Percentiles rank a stretch among this genome's conserved stretches.
These are phyloP conservation scores for Aspergillus transmontanensis DNA, from an alignment of 2,329 filamentous ascomycete genomes.

Conservation along the genomic window DNA sequence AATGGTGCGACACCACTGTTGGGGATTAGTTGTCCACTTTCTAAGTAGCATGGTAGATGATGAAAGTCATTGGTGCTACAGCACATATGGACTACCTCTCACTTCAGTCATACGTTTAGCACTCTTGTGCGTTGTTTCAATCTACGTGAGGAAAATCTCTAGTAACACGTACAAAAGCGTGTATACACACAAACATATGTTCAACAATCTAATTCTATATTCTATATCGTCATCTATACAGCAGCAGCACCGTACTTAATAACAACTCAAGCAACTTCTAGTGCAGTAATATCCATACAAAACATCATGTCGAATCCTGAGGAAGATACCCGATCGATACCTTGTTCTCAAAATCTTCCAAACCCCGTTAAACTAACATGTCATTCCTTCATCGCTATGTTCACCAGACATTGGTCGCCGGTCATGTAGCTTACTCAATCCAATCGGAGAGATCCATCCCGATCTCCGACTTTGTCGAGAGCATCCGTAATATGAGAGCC, in stretches of 20 bases:
- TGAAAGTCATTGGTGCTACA: neutral
- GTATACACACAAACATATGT: neutral
- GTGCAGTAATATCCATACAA: neutral
- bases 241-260: neutral
- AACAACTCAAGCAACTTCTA: neutral
- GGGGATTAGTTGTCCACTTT: neutral
- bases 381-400: neutral
- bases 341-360: neutral
- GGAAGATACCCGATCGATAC: neutral
- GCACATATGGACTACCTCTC: too few species aligned
- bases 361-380: too few species aligned
- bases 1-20: too few species aligned
- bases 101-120: neutral
- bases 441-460: conserved; percentile 25
- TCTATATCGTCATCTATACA: neutral
- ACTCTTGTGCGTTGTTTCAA: neutral
- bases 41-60: neutral
- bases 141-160: neutral
- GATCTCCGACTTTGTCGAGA: conserved; percentile 26
- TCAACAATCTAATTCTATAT: neutral
- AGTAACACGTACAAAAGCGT: neutral
- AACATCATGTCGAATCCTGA: neutral
- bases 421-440: conserved; percentile 15
- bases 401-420: neutral
- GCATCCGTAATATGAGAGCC: conserved; percentile 34